phyloP scores from a whole-genome alignment of 805 yeast species.

The Wickerhamomyces mucosus region DNA sequence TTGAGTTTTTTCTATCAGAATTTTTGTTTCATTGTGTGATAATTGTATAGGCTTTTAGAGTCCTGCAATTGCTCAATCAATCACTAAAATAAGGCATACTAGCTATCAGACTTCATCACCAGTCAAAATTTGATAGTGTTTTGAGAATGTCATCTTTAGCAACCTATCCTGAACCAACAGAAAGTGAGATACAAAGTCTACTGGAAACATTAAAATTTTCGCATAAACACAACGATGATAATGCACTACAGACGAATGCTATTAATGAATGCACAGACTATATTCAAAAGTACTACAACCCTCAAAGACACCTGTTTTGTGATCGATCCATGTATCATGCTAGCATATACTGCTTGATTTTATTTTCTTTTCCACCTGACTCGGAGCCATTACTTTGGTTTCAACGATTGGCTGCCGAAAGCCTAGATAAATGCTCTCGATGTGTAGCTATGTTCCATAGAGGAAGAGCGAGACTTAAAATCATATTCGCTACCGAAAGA shows the following conservation, averaged over 20 bases:
- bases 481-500: slow-evolving; percentile 42
- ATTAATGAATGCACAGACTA: slow-evolving; percentile 32
- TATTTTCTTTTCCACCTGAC: slow-evolving; percentile 49
- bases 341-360: slow-evolving; percentile 43
- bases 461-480: slow-evolving; percentile 41
- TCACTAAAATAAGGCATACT: too few relatives aligned
- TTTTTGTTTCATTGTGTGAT: too few relatives aligned
- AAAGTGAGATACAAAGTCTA: too few relatives aligned
- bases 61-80: too few relatives aligned
- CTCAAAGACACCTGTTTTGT: slow-evolving; percentile 45
- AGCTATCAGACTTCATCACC: too few relatives aligned
- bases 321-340: slow-evolving; percentile 37
- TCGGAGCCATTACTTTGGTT: slow-evolving; percentile 37
- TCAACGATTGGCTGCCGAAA: slow-evolving; percentile 27
- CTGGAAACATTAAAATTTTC: too few relatives aligned
- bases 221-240: slow-evolving; percentile 23
- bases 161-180: too few relatives aligned
- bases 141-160: too few relatives aligned
- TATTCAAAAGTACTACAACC: slow-evolving; percentile 17
- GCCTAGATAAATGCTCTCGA: slow-evolving; percentile 38
- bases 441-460: slow-evolving; percentile 47
- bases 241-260: slow-evolving; percentile 25
- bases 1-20: too few relatives aligned
- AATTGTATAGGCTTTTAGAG: too few relatives aligned
- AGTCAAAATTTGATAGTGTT: too few relatives aligned